Evolutionary conservation across 2,329 filamentous ascomycete genomes (phyloP).

Genomic region (Myotisia sp.): DNA sequence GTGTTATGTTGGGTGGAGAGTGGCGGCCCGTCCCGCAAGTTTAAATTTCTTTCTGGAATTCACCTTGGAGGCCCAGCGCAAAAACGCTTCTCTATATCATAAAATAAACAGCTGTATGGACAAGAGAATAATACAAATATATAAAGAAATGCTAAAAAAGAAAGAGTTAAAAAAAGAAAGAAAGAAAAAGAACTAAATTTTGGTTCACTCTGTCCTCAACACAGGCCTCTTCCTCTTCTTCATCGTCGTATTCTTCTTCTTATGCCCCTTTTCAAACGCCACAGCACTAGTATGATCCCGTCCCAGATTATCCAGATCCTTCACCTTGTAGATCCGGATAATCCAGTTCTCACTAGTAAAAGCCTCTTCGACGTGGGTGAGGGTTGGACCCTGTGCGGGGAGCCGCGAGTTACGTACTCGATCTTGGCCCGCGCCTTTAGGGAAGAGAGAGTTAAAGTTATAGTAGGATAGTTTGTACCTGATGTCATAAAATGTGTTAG

Average conservation of each 20-base stretch:
- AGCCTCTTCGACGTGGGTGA: slow-evolving; percentile 86
- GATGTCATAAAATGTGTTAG: slow-evolving; percentile 14
- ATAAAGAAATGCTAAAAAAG: slow-evolving; percentile 2
- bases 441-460: slow-evolving; percentile 89
- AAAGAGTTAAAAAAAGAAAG: background rate
- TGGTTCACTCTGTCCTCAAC: slow-evolving; percentile 23
- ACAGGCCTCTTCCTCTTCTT: slow-evolving; percentile 31
- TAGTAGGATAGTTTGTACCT: slow-evolving; percentile 99
- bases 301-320: slow-evolving; percentile 91
- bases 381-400: slow-evolving; percentile 69
- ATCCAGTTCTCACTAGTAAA: slow-evolving; percentile 99
- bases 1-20: no score
- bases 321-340: slow-evolving; percentile 99
- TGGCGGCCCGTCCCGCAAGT: no score
- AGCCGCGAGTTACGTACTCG: slow-evolving; percentile 70
- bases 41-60: no score
- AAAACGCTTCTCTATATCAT: no score
- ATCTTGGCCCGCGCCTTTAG: slow-evolving; percentile 75
- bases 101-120: no score
- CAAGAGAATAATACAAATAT: slow-evolving; percentile 2
- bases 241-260: slow-evolving; percentile 32
- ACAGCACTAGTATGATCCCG: slow-evolving; percentile 61
- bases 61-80: no score
- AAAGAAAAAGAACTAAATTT: background rate
- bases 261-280: slow-evolving; percentile 39